Percentiles rank a stretch among this genome's conserved stretches.
Evolutionary conservation across 352 stramenopile species (phyloP).

Genomic region (Pythium chondricola): DNA sequence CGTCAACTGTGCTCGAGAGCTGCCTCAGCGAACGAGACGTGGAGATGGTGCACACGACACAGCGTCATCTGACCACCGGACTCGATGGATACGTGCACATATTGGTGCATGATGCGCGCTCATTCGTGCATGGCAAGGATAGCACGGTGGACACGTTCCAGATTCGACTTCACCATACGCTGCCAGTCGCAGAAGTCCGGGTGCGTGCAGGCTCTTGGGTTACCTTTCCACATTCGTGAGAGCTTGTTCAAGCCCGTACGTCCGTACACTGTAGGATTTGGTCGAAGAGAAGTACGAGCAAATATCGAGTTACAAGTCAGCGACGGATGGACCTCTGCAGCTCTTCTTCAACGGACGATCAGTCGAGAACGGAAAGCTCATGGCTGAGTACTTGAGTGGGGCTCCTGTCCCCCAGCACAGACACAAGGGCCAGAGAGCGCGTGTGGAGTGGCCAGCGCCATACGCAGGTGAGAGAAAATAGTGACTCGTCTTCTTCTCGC

Average conservation of each 20-base stretch:
- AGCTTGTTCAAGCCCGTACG: neutral
- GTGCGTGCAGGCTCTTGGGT: neutral
- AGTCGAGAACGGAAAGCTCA: conserved; percentile 32
- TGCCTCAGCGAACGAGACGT: too few relatives aligned
- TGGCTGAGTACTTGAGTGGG: conserved; percentile 37
- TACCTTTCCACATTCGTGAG: neutral
- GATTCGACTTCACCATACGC: conserved; percentile 32
- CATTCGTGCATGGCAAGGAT: conserved; percentile 37
- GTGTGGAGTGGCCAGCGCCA: conserved; percentile 29
- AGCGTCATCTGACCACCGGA: conserved; percentile 5
- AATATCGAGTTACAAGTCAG: conserved; percentile 31
- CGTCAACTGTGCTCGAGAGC: too few relatives aligned
- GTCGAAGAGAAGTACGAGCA: conserved; percentile 38
- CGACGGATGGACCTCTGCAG: conserved; percentile 32
- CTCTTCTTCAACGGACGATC: conserved; percentile 35
- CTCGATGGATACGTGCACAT: conserved; percentile 41
- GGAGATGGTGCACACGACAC: too few relatives aligned
- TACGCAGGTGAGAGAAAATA: conserved; percentile 44
- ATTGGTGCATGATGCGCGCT: conserved; percentile 52
- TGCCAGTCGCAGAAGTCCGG: conserved; percentile 41
- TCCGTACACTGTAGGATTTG: conserved; percentile 19
- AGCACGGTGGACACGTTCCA: conserved; percentile 35
- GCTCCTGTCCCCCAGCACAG: neutral
- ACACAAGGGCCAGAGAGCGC: neutral
- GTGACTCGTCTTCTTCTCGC: too few relatives aligned